Evolutionary conservation across 208 protist genomes (phyloP).

Genomic region (Acanthamoeba sp.): DNA sequence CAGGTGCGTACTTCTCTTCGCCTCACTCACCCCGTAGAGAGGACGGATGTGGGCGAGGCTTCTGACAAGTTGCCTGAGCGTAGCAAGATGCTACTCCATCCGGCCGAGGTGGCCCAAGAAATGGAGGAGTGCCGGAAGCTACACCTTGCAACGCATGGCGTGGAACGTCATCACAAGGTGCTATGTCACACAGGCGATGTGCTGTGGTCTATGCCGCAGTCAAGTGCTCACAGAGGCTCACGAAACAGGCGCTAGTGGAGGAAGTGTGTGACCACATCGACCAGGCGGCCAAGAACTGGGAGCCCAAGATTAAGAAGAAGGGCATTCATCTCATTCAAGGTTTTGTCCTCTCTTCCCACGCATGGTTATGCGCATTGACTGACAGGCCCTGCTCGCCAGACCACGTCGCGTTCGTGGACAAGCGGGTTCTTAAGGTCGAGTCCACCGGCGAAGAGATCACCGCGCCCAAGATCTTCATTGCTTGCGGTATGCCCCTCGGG

Average conservation of each 20-base stretch:
- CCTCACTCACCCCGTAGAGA: background rate
- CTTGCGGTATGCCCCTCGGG: background rate
- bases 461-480: slow-evolving; percentile 77
- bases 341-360: too few relatives aligned
- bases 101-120: slow-evolving; percentile 63
- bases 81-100: slow-evolving; percentile 76
- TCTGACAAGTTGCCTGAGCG: background rate
- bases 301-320: background rate
- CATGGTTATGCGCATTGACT: too few relatives aligned
- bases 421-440: slow-evolving; percentile 55
- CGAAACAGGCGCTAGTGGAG: slow-evolving; percentile 57
- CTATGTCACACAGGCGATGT: background rate
- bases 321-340: slow-evolving; percentile 29
- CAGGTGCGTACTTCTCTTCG: background rate
- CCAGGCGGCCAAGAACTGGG: background rate
- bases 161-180: slow-evolving; percentile 9
- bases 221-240: too few relatives aligned
- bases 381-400: background rate
- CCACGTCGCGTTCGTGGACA: slow-evolving; percentile 67
- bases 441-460: slow-evolving; percentile 20
- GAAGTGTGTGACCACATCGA: slow-evolving; percentile 15
- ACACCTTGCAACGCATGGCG: background rate
- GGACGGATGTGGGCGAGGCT: background rate
- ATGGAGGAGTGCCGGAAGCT: slow-evolving; percentile 60
- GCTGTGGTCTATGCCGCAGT: too few relatives aligned